These are phyloP conservation scores for Pulicaria dysenterica DNA, from an alignment of 129 eudicot genomes.

Conservation along the genomic window DNA sequence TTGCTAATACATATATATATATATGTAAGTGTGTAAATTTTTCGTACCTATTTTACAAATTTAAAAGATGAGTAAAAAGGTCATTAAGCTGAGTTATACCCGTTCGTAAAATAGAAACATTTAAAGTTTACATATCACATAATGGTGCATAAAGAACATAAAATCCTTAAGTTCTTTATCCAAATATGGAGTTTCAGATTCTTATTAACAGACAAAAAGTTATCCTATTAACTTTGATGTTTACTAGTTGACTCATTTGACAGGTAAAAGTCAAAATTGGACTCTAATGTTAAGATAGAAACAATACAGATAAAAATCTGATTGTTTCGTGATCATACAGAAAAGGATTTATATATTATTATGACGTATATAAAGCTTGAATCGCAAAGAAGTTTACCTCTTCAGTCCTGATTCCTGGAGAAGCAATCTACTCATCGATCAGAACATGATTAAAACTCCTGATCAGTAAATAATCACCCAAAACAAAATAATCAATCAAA, in stretches of 20 bases:
- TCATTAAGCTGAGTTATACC: too few species aligned
- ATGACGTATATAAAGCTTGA: not conserved
- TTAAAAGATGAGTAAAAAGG: too few species aligned
- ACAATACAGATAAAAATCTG: not conserved
- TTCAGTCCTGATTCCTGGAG: conserved; percentile 79
- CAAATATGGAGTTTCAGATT: conserved; percentile 8
- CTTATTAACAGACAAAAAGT: conserved; percentile 7
- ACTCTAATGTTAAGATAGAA: conserved; percentile 4
- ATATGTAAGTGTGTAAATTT: too few species aligned
- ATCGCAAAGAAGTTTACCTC: conserved; percentile 60
- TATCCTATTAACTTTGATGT: conserved; percentile 2
- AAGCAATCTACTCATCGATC: conserved; percentile 52
- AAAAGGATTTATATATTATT: not conserved
- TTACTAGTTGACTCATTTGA: conserved; percentile 14
- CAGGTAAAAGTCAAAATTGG: conserved; percentile 28
- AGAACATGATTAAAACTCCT: not conserved
- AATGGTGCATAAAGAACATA: too few species aligned
- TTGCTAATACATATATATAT: too few species aligned
- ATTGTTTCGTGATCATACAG: not conserved
- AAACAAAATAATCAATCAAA: not conserved
- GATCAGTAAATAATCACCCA: not conserved
- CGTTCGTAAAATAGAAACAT: too few species aligned
- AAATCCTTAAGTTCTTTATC: too few species aligned
- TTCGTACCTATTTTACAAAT: too few species aligned
- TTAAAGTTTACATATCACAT: too few species aligned